Conservation (phyloP, 352 stramenopile species). For the Peronospora farinosa region DNA sequence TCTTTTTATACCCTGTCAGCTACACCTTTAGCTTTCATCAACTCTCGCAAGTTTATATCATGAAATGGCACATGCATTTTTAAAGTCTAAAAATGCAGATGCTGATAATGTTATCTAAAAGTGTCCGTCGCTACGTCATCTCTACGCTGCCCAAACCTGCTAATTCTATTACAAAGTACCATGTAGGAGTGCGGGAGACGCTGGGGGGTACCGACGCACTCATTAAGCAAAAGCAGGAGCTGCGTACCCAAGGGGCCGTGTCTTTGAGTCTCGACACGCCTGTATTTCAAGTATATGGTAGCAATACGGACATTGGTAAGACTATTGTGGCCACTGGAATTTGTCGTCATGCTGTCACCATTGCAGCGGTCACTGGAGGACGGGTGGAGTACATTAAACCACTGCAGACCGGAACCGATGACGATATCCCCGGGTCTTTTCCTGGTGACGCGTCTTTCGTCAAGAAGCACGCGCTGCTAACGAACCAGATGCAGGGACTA, state of each 20-base stretch:
- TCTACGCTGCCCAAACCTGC: no score
- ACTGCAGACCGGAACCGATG: constrained; percentile 89
- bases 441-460: constrained; percentile 87
- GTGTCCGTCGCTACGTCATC: no score
- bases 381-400: constrained; percentile 93
- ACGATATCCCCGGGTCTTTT: constrained; percentile 37
- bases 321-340: constrained; percentile 93
- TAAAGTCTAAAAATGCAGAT: no score
- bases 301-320: constrained; percentile 97
- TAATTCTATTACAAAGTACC: constrained; percentile 23
- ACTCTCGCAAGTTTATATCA: no score
- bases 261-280: constrained; percentile 54
- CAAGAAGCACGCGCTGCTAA: constrained; percentile 33
- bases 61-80: no score
- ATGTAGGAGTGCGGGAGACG: constrained; percentile 43
- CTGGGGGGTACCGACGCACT: constrained; percentile 27
- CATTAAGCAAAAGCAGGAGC: constrained; percentile 36
- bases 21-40: no score
- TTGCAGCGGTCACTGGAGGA: constrained; percentile 4
- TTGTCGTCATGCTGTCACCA: constrained; percentile 57
- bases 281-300: constrained; percentile 91
- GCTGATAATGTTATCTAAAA: no score
- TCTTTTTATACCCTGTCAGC: no score
- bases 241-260: constrained; percentile 49
- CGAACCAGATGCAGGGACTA: constrained; percentile 2